Percentiles rank a stretch among this genome's conserved stretches.
Evolutionary conservation across 176 grass and related monocot genomes (phyloP).

Genomic region (Oryza brachyantha): DNA sequence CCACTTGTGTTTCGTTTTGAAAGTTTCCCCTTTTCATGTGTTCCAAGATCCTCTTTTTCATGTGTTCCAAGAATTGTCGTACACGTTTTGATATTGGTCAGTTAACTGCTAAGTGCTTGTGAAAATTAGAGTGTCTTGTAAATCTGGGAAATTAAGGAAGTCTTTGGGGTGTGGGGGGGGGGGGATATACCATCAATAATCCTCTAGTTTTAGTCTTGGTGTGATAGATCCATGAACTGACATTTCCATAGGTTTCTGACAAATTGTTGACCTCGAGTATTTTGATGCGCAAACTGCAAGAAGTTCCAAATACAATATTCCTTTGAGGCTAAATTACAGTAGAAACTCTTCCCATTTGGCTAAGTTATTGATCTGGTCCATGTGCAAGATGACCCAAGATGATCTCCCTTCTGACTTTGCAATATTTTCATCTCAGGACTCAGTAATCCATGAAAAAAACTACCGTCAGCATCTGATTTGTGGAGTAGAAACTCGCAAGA

Average conservation of each 20-base stretch:
- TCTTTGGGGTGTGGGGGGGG: neutral
- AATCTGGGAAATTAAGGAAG: constrained; percentile 15
- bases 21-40: neutral
- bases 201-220: constrained; percentile 6
- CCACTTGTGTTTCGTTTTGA: neutral
- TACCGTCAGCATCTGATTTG: constrained; percentile 14
- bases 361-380: constrained; percentile 38
- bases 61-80: neutral
- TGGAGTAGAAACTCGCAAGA: constrained; percentile 17
- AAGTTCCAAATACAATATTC: constrained; percentile 24
- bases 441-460: constrained; percentile 31
- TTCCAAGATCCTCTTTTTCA: too few relatives aligned
- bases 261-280: constrained; percentile 48
- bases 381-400: constrained; percentile 33
- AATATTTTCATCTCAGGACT: constrained; percentile 34
- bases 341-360: constrained; percentile 21
- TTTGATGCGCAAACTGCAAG: constrained; percentile 48
- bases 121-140: neutral
- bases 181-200: constrained; percentile 21
- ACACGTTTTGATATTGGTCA: constrained; percentile 39
- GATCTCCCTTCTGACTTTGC: constrained; percentile 31
- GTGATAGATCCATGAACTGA: constrained; percentile 46
- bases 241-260: constrained; percentile 44
- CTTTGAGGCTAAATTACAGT: constrained; percentile 35
- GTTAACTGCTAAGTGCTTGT: constrained; percentile 8